phyloP scores from a whole-genome alignment of 2,329 filamentous ascomycete species.

The Epicoccum nigrum region DNA sequence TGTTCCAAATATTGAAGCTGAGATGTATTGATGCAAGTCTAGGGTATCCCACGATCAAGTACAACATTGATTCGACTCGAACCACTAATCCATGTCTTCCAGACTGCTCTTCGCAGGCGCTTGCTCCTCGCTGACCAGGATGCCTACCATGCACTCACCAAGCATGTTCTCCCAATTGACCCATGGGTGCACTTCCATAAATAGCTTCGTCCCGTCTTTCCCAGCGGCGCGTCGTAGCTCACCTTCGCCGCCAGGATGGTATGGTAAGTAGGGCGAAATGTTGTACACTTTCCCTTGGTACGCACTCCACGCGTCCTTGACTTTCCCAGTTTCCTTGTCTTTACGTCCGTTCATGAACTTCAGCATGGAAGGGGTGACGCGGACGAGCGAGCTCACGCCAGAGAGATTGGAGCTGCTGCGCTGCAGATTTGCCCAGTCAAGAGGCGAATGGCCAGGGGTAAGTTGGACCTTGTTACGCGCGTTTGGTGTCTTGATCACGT shows the following conservation, averaged over 20 bases:
- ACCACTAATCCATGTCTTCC: slow-evolving; percentile 66
- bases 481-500: slow-evolving; percentile 49
- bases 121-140: slow-evolving; percentile 63
- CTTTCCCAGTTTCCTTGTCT: slow-evolving; percentile 51
- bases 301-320: slow-evolving; percentile 84
- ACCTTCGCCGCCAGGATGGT: slow-evolving; percentile 84
- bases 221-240: slow-evolving; percentile 79
- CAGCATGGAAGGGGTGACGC: slow-evolving; percentile 83
- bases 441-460: slow-evolving; percentile 87
- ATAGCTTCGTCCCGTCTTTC: slow-evolving; percentile 70
- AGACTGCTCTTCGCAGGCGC: slow-evolving; percentile 42
- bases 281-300: slow-evolving; percentile 94
- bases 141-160: slow-evolving; percentile 65
- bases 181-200: slow-evolving; percentile 70
- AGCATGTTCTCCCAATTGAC: slow-evolving; percentile 73
- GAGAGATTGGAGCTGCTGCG: slow-evolving; percentile 65
- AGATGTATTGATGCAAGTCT: slow-evolving; percentile 15
- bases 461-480: slow-evolving; percentile 72
- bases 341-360: slow-evolving; percentile 80
- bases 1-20: neutral
- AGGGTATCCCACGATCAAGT: slow-evolving; percentile 21
- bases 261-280: slow-evolving; percentile 84
- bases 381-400: slow-evolving; percentile 62
- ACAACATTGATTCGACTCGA: too few species aligned
- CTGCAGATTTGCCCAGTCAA: slow-evolving; percentile 92